Conservation (phyloP, 148 eudicot species). For the Fallopia convolvulus region DNA sequence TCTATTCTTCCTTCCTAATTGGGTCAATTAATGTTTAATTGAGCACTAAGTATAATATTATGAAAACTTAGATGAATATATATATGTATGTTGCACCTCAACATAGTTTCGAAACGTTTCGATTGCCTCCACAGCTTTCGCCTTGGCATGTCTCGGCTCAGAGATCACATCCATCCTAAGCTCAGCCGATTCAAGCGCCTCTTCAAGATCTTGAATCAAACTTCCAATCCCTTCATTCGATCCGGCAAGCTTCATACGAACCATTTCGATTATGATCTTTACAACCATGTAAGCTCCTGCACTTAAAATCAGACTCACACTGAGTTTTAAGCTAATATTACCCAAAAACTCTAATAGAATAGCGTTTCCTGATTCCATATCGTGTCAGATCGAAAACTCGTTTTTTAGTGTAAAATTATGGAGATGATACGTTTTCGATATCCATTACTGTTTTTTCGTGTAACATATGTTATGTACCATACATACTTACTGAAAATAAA, state of each 20-base stretch:
- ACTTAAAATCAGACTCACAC: neutral
- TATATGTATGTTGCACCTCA: conserved; percentile 30
- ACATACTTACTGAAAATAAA: too few relatives aligned
- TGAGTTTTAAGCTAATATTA: too few relatives aligned
- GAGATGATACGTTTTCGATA: too few relatives aligned
- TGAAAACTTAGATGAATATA: too few relatives aligned
- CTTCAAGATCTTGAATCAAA: conserved; percentile 70
- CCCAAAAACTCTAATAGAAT: too few relatives aligned
- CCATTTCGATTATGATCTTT: conserved; percentile 93
- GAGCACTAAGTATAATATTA: neutral
- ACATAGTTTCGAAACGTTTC: conserved; percentile 57
- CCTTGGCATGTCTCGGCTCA: conserved; percentile 78
- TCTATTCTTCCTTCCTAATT: conserved; percentile 51
- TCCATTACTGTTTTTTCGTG: too few relatives aligned
- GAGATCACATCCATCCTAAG: conserved; percentile 62
- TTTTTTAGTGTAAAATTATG: too few relatives aligned
- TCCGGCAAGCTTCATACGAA: conserved; percentile 73
- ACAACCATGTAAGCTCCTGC: conserved; percentile 94
- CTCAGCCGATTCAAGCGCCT: conserved; percentile 67
- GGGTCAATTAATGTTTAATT: neutral
- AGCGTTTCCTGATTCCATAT: too few relatives aligned
- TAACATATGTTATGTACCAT: too few relatives aligned
- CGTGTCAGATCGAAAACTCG: too few relatives aligned
- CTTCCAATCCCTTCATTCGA: conserved; percentile 76
- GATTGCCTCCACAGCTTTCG: conserved; percentile 61